Evolutionary conservation across 78 protist species (phyloP), one percentile per base, ranked within the genome.

Genomic region (Dictyostelium firmibasis): DNA sequence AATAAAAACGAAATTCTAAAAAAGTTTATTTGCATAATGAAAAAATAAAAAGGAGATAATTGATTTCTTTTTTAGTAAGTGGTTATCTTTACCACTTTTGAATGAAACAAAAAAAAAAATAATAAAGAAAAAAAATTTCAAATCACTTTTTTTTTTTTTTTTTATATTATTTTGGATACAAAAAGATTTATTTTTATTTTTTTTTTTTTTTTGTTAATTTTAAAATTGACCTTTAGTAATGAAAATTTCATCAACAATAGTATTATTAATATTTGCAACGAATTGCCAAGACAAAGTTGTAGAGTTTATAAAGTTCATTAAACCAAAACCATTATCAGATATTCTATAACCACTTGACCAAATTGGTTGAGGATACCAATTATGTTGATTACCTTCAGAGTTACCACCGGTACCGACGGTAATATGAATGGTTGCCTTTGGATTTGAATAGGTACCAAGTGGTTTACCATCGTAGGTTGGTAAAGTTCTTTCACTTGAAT

Each of bases 351-450:
- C 85, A 29, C 43, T 38, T 43, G 76, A 25, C 84, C 76, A 81
- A 75, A 44, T 6, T 78, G 94, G 94, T 16, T 4, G 35, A 6
- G 78, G 62, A 11, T 27, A 29, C 86, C 86, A 81, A 9, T 81
- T 27, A 31, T 69, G 36, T 70, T 67, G 43, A 35, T 18, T 25
- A 62, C 85, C 85, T 57, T 86, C 92, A 13, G 35, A 50, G 23
- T 81, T 76, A 41, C 93, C 93, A 62, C 81, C 93, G 27, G 93
- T 77, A n/a, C 93, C 93, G 41, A 87, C 36, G 0, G 70, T 72
- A 25, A 87, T 41, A 10, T 75, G 76, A 18, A 87, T 33, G 0
- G 93, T n/a, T n/a, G 86, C 93, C 29, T 87, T 57, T 25, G 93
- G 93, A 25, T 47, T 27, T 1, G 5, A 27, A 33, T 77, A 62